Base-by-base conservation (phyloP, 495 filamentous ascomycete genomes). In the Schizothecium vesticola region DNA sequence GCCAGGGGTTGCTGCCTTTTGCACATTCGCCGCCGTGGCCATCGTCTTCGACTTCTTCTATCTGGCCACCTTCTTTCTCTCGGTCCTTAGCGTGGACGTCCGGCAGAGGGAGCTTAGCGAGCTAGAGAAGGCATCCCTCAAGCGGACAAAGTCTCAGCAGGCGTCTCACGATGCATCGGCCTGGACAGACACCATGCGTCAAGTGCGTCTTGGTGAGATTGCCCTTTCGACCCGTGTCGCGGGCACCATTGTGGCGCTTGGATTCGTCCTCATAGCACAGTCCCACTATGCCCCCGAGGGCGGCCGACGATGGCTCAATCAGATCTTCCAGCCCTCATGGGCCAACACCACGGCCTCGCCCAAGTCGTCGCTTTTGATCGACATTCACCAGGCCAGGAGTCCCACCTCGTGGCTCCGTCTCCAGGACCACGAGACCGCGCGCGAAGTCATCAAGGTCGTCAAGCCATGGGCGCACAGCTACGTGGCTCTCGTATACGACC, bases 41-140 rank as follows among this genome's bases (percentile, higher is more conserved):
- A 81, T 90, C 33, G 73, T 88, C 21, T 86, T 92, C 72, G 90
- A 92, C 75, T 90, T 87, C 71, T 82, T 90, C 63, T 90, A 88
- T 70, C 81, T 91, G 36, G 78, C 90, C 19, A 91, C 89, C 4
- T 92, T 90, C 77, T 91, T 92, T 72, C 80, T 90, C 21, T 83
- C 89, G 6, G 89, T 92, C 51, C 81, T 92, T 23, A 92, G 88
- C 71, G 86, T 92, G 65, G 90, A 92, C 67, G 87, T 92, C 23
- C 85, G 86, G 4, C 84, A 90, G 69, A 83, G 88, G 61, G 90
- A 92, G 79, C 81, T 92, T 0, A 78, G 78, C 29, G 82, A 84
- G 63, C 72, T 85, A 21, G 82, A 81, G 23, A 85, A 80, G 66
- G 78, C 78, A 8, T 80, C 80, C 1, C 69, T 79, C 16, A 77